Evolutionary conservation across 1,139 yeast genomes (phyloP), one percentile per base, ranked within the genome.

Genomic region (Saccharomyces hybrid): DNA sequence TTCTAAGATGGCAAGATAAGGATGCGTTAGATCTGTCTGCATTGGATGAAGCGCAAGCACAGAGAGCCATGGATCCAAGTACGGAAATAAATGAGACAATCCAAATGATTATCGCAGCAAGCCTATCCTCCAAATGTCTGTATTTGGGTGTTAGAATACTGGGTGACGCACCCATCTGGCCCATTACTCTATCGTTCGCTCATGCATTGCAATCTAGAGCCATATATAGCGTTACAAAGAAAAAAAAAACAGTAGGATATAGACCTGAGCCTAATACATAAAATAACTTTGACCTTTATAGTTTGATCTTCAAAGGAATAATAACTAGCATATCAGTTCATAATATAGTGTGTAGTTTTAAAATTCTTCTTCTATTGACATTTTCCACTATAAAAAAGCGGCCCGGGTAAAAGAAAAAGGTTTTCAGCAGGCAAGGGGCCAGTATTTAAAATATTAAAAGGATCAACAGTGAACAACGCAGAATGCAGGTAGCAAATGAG

Each of bases 111-210:
- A 68, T 72, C 48, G 73, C 74, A 31, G 78, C 81, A 8, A 74
- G 79, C 59, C 72, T 85, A 44, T 81, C 87, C 4, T 75, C 80
- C 34, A 79, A 83, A 63, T 77, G 83, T 29, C 70, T 85, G 52
- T 83, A 83, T 58, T 71, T 86, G 53, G 95, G 93, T 46, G 86
- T 86, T 9, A 74, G 89, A 59, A 83, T 86, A 27, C 74, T 86
- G 53, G 89, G 90, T 1, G 93, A 86, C 73, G 90, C 91, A 0
- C 93, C 93, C 2, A 85, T 86, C 26, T 86, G 95, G 95, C 93
- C 93, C 1, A 78, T 85, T 56, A 88, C 90, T 0, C 73, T 86
- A 70, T 80, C 85, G 16, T 84, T 85, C 72, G 91, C 91, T 0
- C 91, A 85, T 66, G 89, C 89, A 2, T 75, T 86, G 62, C 85